Evolutionary conservation across 2,329 filamentous ascomycete species (phyloP).

Genomic region (Alternaria metachromatica): DNA sequence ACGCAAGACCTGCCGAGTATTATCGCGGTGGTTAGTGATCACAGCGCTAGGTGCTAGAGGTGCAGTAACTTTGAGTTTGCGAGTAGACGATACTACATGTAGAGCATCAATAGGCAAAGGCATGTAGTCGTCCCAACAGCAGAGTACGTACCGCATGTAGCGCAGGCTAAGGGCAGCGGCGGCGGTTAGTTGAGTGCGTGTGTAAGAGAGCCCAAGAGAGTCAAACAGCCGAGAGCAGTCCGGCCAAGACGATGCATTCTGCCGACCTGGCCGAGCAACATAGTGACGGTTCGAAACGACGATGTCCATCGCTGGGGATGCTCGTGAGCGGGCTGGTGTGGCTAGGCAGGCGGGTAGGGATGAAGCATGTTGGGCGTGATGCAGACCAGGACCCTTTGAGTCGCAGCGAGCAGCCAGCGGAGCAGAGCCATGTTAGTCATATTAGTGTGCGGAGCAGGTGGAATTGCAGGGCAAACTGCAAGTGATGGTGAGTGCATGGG

Average conservation of each 20-base stretch:
- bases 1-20: background rate
- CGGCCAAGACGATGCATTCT: conserved; percentile 31
- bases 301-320: conserved; percentile 9
- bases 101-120: background rate
- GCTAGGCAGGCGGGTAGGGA: background rate
- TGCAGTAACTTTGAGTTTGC: background rate
- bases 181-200: conserved; percentile 24
- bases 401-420: background rate
- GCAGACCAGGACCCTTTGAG: conserved; percentile 1
- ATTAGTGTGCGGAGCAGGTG: background rate
- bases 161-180: conserved; percentile 27
- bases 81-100: background rate
- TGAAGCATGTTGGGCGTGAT: background rate
- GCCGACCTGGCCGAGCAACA: conserved; percentile 35
- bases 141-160: conserved; percentile 8
- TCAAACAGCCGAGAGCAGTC: conserved; percentile 36
- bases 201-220: conserved; percentile 34
- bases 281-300: conserved; percentile 6
- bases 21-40: background rate
- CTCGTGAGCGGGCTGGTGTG: background rate
- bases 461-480: background rate
- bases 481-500: background rate
- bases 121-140: background rate
- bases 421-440: background rate
- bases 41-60: background rate